Conservation (phyloP, 2,329 filamentous ascomycete species). For the Paracoccidioides lutzii region DNA sequence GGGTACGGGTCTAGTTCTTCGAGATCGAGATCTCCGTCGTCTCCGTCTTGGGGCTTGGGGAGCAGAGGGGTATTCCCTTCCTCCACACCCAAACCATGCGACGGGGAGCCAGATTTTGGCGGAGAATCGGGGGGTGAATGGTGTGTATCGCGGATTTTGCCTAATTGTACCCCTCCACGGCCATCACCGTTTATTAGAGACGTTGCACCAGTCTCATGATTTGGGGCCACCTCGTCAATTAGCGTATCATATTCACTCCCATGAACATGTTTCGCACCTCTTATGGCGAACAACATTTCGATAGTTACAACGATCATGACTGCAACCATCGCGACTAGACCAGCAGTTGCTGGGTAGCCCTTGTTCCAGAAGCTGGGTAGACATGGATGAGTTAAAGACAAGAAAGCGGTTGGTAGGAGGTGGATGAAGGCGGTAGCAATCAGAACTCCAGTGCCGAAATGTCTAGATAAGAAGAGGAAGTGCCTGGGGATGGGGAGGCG, state of each 20-base stretch:
- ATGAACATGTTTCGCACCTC: constrained; percentile 48
- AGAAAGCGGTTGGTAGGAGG: constrained; percentile 50
- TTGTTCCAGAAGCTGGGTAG: constrained; percentile 68
- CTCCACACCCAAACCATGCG: constrained; percentile 8
- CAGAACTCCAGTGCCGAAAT: constrained; percentile 46
- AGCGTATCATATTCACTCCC: constrained; percentile 39
- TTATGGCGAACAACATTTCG: constrained; percentile 77
- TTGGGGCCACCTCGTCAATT: constrained; percentile 16
- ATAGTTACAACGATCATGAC: constrained; percentile 72
- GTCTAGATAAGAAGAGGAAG: constrained; percentile 46
- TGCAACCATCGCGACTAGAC: constrained; percentile 67
- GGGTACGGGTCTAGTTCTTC: constrained; percentile 37
- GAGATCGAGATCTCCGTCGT: constrained; percentile 47
- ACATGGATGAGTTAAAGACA: constrained; percentile 48
- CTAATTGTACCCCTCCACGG: constrained; percentile 10
- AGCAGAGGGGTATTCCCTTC: constrained; percentile 12
- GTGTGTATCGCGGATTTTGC: background rate
- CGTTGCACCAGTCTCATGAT: background rate
- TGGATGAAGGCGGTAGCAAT: constrained; percentile 47
- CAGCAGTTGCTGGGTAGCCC: constrained; percentile 66
- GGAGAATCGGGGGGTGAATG: background rate
- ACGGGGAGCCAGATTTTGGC: background rate
- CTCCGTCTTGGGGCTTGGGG: constrained; percentile 29
- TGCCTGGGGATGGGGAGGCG: constrained; percentile 46
- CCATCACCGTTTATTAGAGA: constrained; percentile 10